A percentile compares a stretch with the other conserved stretches of the same genome.
phyloP scores from a whole-genome alignment of 129 eudicot genomes.

The Tagetes erecta region DNA sequence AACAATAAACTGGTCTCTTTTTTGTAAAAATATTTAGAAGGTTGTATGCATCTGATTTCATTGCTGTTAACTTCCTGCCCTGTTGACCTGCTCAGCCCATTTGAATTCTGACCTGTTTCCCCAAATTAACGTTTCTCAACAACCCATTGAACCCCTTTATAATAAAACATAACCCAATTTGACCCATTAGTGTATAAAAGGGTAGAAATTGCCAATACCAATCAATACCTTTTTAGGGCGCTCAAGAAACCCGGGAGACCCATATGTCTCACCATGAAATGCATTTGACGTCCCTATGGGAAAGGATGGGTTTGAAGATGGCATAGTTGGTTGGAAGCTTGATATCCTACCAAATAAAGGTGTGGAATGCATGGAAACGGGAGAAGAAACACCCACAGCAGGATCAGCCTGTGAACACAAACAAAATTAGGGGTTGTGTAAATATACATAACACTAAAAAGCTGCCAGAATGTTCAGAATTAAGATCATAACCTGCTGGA shows the following conservation, averaged over 20 bases:
- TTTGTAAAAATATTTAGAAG: slow-evolving; percentile 2
- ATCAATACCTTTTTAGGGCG: slow-evolving; percentile 80
- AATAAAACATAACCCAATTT: not conserved
- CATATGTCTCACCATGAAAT: slow-evolving; percentile 68
- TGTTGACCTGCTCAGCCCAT: not conserved
- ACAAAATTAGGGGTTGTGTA: slow-evolving; percentile 7
- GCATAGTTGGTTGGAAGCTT: slow-evolving; percentile 60
- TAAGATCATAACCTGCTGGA: slow-evolving; percentile 58
- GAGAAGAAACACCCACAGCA: slow-evolving; percentile 51
- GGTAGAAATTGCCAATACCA: slow-evolving; percentile 1
- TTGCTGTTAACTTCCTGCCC: not conserved
- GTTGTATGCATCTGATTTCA: slow-evolving; percentile 9
- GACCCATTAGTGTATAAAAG: slow-evolving; percentile 2
- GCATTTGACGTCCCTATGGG: slow-evolving; percentile 57
- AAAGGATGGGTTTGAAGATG: slow-evolving; percentile 56
- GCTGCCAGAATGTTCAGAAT: slow-evolving; percentile 10
- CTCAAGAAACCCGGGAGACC: slow-evolving; percentile 52
- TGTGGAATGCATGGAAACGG: slow-evolving; percentile 57
- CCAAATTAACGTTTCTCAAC: not conserved
- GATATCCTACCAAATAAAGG: slow-evolving; percentile 60
- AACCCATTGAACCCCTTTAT: not conserved
- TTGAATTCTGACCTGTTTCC: not conserved
- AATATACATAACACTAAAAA: slow-evolving; percentile 7
- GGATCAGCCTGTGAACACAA: slow-evolving; percentile 61
- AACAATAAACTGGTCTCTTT: not conserved